Evolutionary conservation across 495 filamentous ascomycete genomes (phyloP).

Genomic region (Cryomyces minteri): DNA sequence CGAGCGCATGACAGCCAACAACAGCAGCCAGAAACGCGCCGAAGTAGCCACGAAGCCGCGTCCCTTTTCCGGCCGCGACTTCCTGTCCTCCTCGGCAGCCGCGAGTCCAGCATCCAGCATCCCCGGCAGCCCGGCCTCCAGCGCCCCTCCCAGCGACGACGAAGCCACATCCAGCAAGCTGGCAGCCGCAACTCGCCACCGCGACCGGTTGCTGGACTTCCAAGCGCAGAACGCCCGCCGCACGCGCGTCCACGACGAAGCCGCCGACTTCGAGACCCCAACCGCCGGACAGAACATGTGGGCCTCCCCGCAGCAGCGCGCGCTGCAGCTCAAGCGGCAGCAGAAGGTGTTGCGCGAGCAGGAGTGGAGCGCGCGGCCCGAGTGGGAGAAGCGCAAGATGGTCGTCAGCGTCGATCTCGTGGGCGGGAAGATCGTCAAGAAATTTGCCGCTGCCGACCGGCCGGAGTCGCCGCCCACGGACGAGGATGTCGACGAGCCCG

Average conservation of each 20-base stretch:
- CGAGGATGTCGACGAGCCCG: slow-evolving; percentile 21
- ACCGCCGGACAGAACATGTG: slow-evolving; percentile 55
- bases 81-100: slow-evolving; percentile 7
- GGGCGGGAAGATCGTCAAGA: slow-evolving; percentile 56
- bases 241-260: slow-evolving; percentile 83
- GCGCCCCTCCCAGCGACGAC: slow-evolving; percentile 22
- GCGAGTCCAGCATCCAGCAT: neutral
- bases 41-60: slow-evolving; percentile 29
- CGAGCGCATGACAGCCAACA: slow-evolving; percentile 67
- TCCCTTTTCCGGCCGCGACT: slow-evolving; percentile 8
- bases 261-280: slow-evolving; percentile 76
- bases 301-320: slow-evolving; percentile 76
- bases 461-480: slow-evolving; percentile 23
- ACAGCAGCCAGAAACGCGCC: slow-evolving; percentile 41
- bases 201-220: slow-evolving; percentile 65
- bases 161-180: slow-evolving; percentile 21
- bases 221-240: slow-evolving; percentile 77
- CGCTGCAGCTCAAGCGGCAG: slow-evolving; percentile 73
- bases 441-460: slow-evolving; percentile 42
- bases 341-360: slow-evolving; percentile 74
- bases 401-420: slow-evolving; percentile 75
- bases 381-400: slow-evolving; percentile 81
- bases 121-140: slow-evolving; percentile 17
- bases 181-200: slow-evolving; percentile 44
- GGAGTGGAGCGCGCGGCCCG: slow-evolving; percentile 78